Evolutionary conservation across 2,329 filamentous ascomycete species (phyloP).

Genomic region (Saccharata proteae): DNA sequence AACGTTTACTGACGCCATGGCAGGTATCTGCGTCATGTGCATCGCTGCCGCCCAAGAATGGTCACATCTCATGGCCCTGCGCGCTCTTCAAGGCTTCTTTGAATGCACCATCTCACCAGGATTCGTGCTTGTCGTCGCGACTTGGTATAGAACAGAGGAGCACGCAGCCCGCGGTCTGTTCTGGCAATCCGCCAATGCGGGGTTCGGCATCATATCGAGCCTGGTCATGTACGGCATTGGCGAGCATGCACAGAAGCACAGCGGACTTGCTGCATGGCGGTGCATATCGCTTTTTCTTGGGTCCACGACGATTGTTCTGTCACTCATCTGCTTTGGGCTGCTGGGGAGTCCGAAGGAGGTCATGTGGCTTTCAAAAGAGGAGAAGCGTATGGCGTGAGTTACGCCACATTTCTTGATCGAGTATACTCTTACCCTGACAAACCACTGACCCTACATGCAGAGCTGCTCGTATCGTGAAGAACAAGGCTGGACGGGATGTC

Average conservation of each 20-base stretch:
- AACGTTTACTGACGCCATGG: no score
- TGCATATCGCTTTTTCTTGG: constrained; percentile 8
- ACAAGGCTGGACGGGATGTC: constrained; percentile 6
- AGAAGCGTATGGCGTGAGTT: constrained; percentile 9
- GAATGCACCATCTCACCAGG: constrained; percentile 26
- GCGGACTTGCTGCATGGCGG: constrained; percentile 6
- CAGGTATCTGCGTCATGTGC: constrained; percentile 8
- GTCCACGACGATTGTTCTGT: constrained; percentile 11
- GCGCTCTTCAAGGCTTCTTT: constrained; percentile 25
- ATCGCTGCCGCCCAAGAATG: constrained; percentile 14
- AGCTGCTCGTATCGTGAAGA: constrained; percentile 6
- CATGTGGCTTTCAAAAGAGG: constrained; percentile 11
- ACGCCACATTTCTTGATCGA: no score
- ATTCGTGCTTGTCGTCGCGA: constrained; percentile 22
- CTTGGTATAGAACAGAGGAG: constrained; percentile 24
- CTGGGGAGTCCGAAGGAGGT: constrained; percentile 16
- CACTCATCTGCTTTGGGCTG: constrained; percentile 12
- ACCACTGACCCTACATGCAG: not conserved
- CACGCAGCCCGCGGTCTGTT: constrained; percentile 23
- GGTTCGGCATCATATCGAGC: constrained; percentile 16
- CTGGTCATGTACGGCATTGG: constrained; percentile 8
- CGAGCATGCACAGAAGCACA: constrained; percentile 5
- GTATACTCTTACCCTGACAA: not conserved
- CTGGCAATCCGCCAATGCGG: constrained; percentile 26
- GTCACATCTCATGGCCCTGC: constrained; percentile 22